These are phyloP conservation scores for Citrus sp. DNA, from an alignment of 345 rosid genomes.

Conservation along the genomic window DNA sequence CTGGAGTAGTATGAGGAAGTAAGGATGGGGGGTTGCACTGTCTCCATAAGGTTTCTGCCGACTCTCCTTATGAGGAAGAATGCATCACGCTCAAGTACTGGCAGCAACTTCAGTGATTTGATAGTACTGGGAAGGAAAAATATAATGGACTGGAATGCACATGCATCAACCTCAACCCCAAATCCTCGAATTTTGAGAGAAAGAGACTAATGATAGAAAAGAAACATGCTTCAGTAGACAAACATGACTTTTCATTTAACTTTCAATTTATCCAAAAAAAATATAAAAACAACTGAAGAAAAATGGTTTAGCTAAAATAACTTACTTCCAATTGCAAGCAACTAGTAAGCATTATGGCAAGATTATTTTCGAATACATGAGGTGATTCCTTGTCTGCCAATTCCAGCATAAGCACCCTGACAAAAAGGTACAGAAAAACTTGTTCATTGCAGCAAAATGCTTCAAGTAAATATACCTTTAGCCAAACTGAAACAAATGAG, in stretches of 20 bases:
- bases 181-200: constrained; percentile 43
- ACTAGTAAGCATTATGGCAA: constrained; percentile 33
- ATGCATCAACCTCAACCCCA: constrained; percentile 31
- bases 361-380: constrained; percentile 20
- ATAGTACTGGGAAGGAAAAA: constrained; percentile 40
- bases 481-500: background rate
- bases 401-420: constrained; percentile 49
- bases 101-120: constrained; percentile 49
- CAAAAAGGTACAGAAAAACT: background rate
- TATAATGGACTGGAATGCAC: constrained; percentile 25
- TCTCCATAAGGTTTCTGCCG: constrained; percentile 18
- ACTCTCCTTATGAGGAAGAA: constrained; percentile 29
- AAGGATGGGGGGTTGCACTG: constrained; percentile 11
- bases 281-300: background rate
- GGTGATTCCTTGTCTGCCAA: constrained; percentile 33
- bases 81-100: constrained; percentile 37
- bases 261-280: background rate
- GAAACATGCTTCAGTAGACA: constrained; percentile 9
- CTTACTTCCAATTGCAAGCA: constrained; percentile 58
- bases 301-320: constrained; percentile 12
- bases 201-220: constrained; percentile 43
- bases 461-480: background rate
- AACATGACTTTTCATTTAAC: background rate
- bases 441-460: background rate
- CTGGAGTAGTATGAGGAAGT: constrained; percentile 24